Evolutionary conservation across 2,329 filamentous ascomycete genomes (phyloP).

Genomic region (Anisogramma anomala): DNA sequence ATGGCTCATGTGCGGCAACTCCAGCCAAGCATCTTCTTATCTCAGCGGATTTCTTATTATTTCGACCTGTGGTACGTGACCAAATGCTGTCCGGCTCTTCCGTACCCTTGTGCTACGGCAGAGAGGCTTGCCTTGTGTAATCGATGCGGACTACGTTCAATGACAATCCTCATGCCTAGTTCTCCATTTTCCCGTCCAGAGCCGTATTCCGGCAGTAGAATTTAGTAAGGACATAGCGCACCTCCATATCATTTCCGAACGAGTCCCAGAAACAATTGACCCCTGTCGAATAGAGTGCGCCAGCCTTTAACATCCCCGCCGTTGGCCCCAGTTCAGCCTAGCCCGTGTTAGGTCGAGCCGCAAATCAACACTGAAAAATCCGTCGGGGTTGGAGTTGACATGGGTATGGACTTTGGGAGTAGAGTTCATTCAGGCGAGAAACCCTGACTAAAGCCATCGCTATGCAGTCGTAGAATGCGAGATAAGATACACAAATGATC

Average conservation of each 20-base stretch:
- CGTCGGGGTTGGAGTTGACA: not conserved
- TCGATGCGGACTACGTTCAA: not conserved
- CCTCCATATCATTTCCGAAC: too few relatives aligned
- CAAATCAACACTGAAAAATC: not conserved
- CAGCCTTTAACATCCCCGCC: conserved; percentile 1
- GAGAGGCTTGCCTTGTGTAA: not conserved
- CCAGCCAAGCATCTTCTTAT: too few relatives aligned
- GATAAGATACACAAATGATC: conserved; percentile 19
- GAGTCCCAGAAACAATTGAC: conserved; percentile 5
- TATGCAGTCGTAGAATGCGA: conserved; percentile 21
- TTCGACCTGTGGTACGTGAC: conserved; percentile 9
- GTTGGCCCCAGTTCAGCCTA: not conserved
- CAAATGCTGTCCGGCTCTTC: not conserved
- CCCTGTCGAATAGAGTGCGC: conserved; percentile 4
- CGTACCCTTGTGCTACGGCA: not conserved
- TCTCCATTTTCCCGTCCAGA: conserved; percentile 2
- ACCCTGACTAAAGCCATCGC: conserved; percentile 16
- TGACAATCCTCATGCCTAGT: not conserved
- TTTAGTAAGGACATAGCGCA: not conserved
- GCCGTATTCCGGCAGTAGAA: not conserved
- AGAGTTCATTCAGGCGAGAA: conserved; percentile 5
- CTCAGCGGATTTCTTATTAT: not conserved
- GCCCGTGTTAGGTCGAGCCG: conserved; percentile 1
- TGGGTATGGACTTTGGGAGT: not conserved
- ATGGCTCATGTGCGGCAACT: too few relatives aligned